Conservation (phyloP, 2,329 filamentous ascomycete species). For the Alternaria alternata region DNA sequence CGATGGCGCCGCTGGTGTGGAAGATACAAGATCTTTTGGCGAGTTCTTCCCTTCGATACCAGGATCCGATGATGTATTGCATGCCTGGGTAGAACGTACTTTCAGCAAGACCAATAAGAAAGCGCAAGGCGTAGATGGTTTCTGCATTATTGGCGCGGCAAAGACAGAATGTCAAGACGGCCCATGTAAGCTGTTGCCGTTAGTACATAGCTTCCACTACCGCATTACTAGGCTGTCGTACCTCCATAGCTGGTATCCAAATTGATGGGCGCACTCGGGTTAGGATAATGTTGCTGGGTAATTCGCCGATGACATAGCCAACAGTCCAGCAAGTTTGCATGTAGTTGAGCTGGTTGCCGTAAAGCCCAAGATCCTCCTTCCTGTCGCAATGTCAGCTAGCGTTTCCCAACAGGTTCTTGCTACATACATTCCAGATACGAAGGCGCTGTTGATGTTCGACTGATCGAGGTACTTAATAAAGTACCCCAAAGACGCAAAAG, state of each 20-base stretch:
- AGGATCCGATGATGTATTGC: slow-evolving; percentile 35
- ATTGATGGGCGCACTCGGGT: slow-evolving; percentile 24
- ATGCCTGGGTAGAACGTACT: slow-evolving; percentile 62
- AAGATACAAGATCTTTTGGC: slow-evolving; percentile 27
- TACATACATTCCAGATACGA: slow-evolving; percentile 35
- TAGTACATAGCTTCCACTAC: background rate
- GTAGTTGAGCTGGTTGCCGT: slow-evolving; percentile 45
- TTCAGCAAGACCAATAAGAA: slow-evolving; percentile 51
- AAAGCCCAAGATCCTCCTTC: slow-evolving; percentile 36
- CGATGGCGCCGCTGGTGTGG: slow-evolving; percentile 24
- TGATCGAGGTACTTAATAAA: slow-evolving; percentile 36
- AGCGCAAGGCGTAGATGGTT: slow-evolving; percentile 23
- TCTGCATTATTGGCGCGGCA: slow-evolving; percentile 13
- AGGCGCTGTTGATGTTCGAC: slow-evolving; percentile 36
- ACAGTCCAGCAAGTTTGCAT: slow-evolving; percentile 66
- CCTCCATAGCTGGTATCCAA: slow-evolving; percentile 21
- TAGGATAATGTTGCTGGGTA: slow-evolving; percentile 36
- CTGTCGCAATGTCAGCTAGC: background rate
- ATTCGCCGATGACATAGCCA: slow-evolving; percentile 60
- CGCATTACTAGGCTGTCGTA: background rate
- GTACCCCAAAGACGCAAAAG: slow-evolving; percentile 53
- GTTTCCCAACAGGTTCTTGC: rapidly evolving
- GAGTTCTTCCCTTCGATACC: slow-evolving; percentile 18
- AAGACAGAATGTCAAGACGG: slow-evolving; percentile 12
- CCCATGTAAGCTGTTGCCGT: slow-evolving; percentile 11